Percentiles rank a stretch among this genome's conserved stretches.
These are phyloP conservation scores for Platanthera zijinensis DNA, from an alignment of 106 monocot genomes.

Conservation along the genomic window DNA sequence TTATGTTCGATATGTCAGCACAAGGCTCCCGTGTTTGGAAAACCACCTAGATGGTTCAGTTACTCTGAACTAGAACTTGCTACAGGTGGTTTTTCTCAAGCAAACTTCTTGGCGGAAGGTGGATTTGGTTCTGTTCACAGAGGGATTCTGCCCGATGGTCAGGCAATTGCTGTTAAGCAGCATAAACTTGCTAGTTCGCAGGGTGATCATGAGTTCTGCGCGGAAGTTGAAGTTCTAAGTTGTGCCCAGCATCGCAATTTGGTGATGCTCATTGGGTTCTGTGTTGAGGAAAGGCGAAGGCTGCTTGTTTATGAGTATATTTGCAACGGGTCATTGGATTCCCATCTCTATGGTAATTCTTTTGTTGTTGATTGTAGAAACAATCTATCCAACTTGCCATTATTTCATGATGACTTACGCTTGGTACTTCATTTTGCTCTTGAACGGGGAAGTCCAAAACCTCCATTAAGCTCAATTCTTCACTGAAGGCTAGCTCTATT, in stretches of 20 bases:
- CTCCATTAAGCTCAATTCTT: too few relatives aligned
- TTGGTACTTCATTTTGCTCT: too few relatives aligned
- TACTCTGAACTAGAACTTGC: conserved; percentile 73
- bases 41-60: conserved; percentile 74
- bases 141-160: conserved; percentile 66
- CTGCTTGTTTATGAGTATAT: conserved; percentile 78
- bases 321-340: conserved; percentile 78
- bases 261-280: conserved; percentile 82
- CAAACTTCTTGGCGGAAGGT: conserved; percentile 85
- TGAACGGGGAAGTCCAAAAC: too few relatives aligned
- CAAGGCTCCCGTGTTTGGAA: conserved; percentile 72
- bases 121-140: conserved; percentile 86
- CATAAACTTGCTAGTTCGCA: conserved; percentile 79
- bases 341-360: conserved; percentile 70
- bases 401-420: too few relatives aligned
- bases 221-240: conserved; percentile 83
- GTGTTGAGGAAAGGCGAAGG: conserved; percentile 63
- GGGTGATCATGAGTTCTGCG: conserved; percentile 77
- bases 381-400: background rate
- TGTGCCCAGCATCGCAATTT: conserved; percentile 86
- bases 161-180: conserved; percentile 74
- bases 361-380: background rate
- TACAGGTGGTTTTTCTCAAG: conserved; percentile 66
- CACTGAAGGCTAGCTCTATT: too few relatives aligned
- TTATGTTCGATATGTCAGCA: conserved; percentile 84